Evolutionary conservation across 495 filamentous ascomycete genomes (phyloP), one percentile per base, ranked within the genome.

Genomic region (Tricharina praecox): DNA sequence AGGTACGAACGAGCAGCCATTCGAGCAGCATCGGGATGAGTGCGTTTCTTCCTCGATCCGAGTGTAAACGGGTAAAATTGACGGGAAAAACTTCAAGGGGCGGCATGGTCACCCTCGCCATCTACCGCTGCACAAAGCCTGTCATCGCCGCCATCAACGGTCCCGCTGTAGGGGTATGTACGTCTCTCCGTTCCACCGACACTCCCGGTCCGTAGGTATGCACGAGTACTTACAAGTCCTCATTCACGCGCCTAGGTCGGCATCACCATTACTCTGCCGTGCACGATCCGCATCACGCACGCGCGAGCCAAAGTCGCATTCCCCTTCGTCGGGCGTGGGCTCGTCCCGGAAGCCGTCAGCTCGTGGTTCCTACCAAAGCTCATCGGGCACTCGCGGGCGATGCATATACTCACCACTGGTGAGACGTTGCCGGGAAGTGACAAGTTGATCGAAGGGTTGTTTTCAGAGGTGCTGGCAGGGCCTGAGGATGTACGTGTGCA

Each of bases 71-170:
- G 9, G 8, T 43, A 26, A 23, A n/a, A n/a, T n/a, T n/a, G n/a
- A n/a, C n/a, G n/a, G 8, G 40, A 43, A 23, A 48, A 15, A 58
- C 50, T n/a, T n/a, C n/a, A n/a, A 66, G 66, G 32, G 70, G 70
- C 16, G 70, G 70, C 13, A 60, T 66, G 8, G 66, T 73, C 9
- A 61, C 66, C 23, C 66, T 76, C 3, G 69, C 71, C 15, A 72
- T 75, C 33, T 66, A 74, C 53, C 53, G 60, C 47, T 77, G 72
- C 52, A 66, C 66, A 43, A 76, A 75, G 50, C 70, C 73, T 23
- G 73, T 70, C n/a, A 75, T 76, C 52, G 73, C 62, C 26, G 73
- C 73, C 1, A 68, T 75, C 58, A 66, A 75, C 47, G 73, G 73
- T 43, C 69, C 68, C 18, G 73, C 73, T n/a, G 73, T 75, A 8